Conservation (phyloP, 164 flowering plant species). For the Dillenia turbinata region DNA sequence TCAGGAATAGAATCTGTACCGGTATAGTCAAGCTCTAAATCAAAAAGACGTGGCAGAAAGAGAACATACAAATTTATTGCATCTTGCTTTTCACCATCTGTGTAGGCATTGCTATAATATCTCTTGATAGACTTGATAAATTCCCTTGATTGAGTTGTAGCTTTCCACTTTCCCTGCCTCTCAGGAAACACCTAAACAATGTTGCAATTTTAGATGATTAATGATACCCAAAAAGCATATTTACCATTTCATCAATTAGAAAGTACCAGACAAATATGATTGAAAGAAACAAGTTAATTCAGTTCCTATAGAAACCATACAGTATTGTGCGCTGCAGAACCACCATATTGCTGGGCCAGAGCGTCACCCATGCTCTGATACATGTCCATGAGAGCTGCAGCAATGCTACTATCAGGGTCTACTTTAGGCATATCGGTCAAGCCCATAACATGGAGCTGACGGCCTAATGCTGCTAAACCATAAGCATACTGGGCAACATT, state of each 20-base stretch:
- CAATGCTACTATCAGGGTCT: slow-evolving; percentile 84
- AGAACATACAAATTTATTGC: slow-evolving; percentile 78
- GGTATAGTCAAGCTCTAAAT: background rate
- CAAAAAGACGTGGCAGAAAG: slow-evolving; percentile 9
- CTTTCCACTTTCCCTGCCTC: slow-evolving; percentile 99
- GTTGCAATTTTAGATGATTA: too few species aligned
- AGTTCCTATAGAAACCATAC: slow-evolving; percentile 29
- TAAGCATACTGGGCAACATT: slow-evolving; percentile 98
- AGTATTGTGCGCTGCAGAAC: slow-evolving; percentile 96
- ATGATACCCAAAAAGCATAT: background rate
- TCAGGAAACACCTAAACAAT: slow-evolving; percentile 79
- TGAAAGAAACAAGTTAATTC: background rate
- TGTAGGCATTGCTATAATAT: slow-evolving; percentile 92
- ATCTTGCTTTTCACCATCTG: slow-evolving; percentile 98
- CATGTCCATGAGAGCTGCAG: slow-evolving; percentile 96
- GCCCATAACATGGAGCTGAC: slow-evolving; percentile 91
- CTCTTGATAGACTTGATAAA: slow-evolving; percentile 90
- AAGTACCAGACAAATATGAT: background rate
- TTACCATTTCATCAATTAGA: background rate
- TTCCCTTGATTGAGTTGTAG: slow-evolving; percentile 92
- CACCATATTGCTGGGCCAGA: slow-evolving; percentile 97
- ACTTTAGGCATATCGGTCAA: slow-evolving; percentile 77
- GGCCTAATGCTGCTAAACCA: slow-evolving; percentile 89
- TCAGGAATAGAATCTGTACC: too few species aligned
- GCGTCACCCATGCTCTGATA: slow-evolving; percentile 98